A percentile compares a stretch with the other conserved stretches of the same genome.
Conservation (phyloP, 345 rosid genomes). For the Linum usitatissimum region DNA sequence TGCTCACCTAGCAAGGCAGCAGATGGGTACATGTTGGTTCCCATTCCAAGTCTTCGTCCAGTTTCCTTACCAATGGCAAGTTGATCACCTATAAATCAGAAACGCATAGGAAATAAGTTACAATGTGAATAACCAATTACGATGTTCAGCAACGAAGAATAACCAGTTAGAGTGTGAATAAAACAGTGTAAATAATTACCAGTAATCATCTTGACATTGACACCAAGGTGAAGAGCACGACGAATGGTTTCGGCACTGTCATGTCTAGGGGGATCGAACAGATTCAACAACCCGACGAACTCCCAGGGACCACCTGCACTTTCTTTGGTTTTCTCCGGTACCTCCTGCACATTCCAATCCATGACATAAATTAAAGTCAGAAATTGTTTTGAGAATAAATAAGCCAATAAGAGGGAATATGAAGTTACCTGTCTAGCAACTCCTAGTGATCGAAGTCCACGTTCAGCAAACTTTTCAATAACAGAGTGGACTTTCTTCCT, state of each 20-base stretch:
- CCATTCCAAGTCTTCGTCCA: slow-evolving; percentile 5
- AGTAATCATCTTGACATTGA: not conserved
- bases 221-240: not conserved
- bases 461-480: not conserved
- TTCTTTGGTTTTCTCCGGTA: not conserved
- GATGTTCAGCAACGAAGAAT: not conserved
- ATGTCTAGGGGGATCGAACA: not conserved
- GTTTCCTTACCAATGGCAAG: slow-evolving; percentile 2
- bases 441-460: not conserved
- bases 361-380: too few relatives aligned
- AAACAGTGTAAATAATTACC: not conserved
- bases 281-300: not conserved
- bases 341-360: not conserved
- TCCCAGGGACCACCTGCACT: not conserved
- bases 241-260: not conserved
- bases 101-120: too few relatives aligned
- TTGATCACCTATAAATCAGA: not conserved
- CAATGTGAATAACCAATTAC: not conserved
- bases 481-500: not conserved
- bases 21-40: slow-evolving; percentile 3
- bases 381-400: too few relatives aligned
- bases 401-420: too few relatives aligned
- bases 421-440: not conserved
- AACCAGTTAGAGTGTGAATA: not conserved
- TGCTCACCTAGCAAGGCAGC: slow-evolving; percentile 1